phyloP scores from a whole-genome alignment of 768 basidiomycete species.

The Leucocoprinus birnbaumii region DNA sequence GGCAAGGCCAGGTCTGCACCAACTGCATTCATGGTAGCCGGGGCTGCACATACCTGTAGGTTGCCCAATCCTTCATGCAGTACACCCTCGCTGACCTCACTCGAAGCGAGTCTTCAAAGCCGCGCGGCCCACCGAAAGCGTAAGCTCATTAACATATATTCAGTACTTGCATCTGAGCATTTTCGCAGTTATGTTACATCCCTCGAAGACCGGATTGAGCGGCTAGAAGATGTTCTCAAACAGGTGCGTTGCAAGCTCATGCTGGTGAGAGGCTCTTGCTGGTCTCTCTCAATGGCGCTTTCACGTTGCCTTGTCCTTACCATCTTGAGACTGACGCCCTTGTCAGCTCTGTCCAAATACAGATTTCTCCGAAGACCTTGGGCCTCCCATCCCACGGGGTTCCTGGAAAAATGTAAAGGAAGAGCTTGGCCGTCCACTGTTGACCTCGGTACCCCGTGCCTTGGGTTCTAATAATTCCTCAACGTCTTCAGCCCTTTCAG shows the following conservation, averaged over 20 bases:
- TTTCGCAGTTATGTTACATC: conserved; percentile 48
- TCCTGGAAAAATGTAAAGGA: conserved; percentile 50
- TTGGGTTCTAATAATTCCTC: conserved; percentile 4
- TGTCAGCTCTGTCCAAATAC: conserved; percentile 56
- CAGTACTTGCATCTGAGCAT: neutral
- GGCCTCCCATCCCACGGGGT: conserved; percentile 57
- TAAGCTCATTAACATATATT: conserved; percentile 29
- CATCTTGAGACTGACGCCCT: conserved; percentile 4
- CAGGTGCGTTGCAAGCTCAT: conserved; percentile 30
- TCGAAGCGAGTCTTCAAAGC: conserved; percentile 58
- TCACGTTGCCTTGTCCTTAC: no score
- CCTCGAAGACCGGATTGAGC: conserved; percentile 58
- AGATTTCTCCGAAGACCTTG: conserved; percentile 62
- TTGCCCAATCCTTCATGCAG: neutral
- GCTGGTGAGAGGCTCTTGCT: neutral
- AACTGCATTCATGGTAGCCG: conserved; percentile 52
- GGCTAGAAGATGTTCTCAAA: conserved; percentile 49
- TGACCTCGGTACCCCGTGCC: conserved; percentile 12
- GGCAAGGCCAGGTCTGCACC: conserved; percentile 49
- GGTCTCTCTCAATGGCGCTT: neutral
- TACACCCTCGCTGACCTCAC: neutral
- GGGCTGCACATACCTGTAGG: conserved; percentile 57
- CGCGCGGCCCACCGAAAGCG: conserved; percentile 68
- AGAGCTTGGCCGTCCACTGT: conserved; percentile 5
- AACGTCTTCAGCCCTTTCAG: conserved; percentile 11